Percentiles rank a stretch among this genome's conserved stretches.
Conservation (phyloP, 352 stramenopile species). For the Globisporangium megalacanthum region DNA sequence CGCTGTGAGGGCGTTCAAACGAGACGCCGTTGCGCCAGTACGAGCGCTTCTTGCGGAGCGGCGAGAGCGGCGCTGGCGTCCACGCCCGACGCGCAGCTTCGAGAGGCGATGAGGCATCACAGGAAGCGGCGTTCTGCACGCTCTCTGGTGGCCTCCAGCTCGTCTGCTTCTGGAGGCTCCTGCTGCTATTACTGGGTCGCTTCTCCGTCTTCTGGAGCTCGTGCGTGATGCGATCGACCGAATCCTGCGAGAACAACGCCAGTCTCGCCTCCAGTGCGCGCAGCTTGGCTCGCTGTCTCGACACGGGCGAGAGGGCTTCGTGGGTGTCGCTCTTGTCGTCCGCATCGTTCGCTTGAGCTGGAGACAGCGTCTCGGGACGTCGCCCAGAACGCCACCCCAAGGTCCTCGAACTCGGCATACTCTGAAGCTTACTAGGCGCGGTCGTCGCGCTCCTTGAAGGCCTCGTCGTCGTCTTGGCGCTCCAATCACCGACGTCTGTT, state of each 20-base stretch:
- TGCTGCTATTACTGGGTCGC: background rate
- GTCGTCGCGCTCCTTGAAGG: background rate
- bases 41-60: conserved; percentile 34
- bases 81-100: conserved; percentile 9
- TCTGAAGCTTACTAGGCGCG: background rate
- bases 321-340: conserved; percentile 2
- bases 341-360: background rate
- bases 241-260: conserved; percentile 38
- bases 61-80: conserved; percentile 36
- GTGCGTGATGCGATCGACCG: conserved; percentile 33
- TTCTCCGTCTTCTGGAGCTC: conserved; percentile 10
- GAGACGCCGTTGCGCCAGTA: conserved; percentile 59
- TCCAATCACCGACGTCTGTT: background rate
- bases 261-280: conserved; percentile 50
- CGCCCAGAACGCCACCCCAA: background rate
- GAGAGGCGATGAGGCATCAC: background rate
- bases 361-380: background rate
- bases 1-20: conserved; percentile 13
- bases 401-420: background rate
- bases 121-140: background rate
- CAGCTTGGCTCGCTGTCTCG: conserved; percentile 48
- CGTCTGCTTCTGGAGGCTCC: background rate
- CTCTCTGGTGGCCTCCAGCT: background rate
- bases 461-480: background rate
- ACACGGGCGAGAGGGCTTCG: conserved; percentile 28